These are phyloP conservation scores for Neurospora sp. DNA, from an alignment of 495 filamentous ascomycete genomes.

Conservation along the genomic window DNA sequence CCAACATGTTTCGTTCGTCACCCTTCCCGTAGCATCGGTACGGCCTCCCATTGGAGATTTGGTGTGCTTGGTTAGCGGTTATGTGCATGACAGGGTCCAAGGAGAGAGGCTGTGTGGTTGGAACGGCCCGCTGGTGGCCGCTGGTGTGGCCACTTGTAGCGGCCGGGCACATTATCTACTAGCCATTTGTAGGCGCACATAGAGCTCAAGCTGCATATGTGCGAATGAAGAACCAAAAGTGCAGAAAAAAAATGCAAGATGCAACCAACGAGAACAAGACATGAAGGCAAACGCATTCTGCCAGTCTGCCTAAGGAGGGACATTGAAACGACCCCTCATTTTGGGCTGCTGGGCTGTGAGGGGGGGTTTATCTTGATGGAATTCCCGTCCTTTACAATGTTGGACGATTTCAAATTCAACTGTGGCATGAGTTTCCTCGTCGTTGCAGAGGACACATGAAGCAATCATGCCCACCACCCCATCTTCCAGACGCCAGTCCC, in stretches of 20 bases:
- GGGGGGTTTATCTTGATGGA: not conserved
- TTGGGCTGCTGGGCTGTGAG: not conserved
- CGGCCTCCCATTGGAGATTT: not conserved
- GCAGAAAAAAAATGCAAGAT: not conserved
- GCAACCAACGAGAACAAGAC: not conserved
- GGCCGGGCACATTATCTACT: not conserved
- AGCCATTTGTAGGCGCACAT: not conserved
- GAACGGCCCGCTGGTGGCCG: not conserved
- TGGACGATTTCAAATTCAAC: not conserved
- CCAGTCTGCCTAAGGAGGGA: not conserved
- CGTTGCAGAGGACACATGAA: not conserved
- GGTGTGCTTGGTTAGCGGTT: not conserved
- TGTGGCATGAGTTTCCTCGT: not conserved
- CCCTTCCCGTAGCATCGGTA: not conserved
- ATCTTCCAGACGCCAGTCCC: not conserved
- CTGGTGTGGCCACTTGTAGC: not conserved
- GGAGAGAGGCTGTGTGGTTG: not conserved
- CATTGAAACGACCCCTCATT: not conserved
- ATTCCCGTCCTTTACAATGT: not conserved
- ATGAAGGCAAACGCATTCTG: not conserved
- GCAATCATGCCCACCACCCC: not conserved
- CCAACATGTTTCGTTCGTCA: not conserved
- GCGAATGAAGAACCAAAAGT: not conserved
- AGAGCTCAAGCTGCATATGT: not conserved
- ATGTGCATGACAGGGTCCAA: not conserved